Percentiles rank a stretch among this genome's conserved stretches.
These are phyloP conservation scores for Globisporangium cederbergense DNA, from an alignment of 352 stramenopile species.

Conservation along the genomic window DNA sequence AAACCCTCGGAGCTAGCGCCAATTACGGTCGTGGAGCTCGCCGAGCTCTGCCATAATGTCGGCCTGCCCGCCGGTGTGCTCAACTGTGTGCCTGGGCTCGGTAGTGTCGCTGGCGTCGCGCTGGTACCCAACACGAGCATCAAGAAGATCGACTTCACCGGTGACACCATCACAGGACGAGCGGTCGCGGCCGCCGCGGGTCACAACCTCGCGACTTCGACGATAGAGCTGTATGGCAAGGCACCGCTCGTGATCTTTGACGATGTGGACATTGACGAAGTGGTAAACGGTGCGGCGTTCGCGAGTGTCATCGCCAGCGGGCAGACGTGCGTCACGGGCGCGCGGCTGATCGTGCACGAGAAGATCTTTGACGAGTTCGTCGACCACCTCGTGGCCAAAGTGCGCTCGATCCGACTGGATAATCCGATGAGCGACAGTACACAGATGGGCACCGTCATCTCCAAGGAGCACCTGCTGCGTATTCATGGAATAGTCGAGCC, in stretches of 20 bases:
- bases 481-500: slow-evolving; percentile 76
- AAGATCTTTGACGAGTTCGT: slow-evolving; percentile 76
- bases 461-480: slow-evolving; percentile 44
- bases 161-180: slow-evolving; percentile 34
- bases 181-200: slow-evolving; percentile 34
- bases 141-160: slow-evolving; percentile 62
- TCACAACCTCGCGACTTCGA: slow-evolving; percentile 40
- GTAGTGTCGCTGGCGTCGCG: slow-evolving; percentile 30
- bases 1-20: slow-evolving; percentile 85
- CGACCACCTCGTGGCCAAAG: slow-evolving; percentile 45
- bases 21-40: slow-evolving; percentile 45
- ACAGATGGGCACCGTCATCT: slow-evolving; percentile 73
- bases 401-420: slow-evolving; percentile 50
- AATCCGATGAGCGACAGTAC: slow-evolving; percentile 44
- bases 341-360: slow-evolving; percentile 84
- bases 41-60: slow-evolving; percentile 32
- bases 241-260: slow-evolving; percentile 63
- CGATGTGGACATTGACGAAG: slow-evolving; percentile 56
- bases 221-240: slow-evolving; percentile 75
- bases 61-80: slow-evolving; percentile 44
- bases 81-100: slow-evolving; percentile 43
- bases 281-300: slow-evolving; percentile 62
- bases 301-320: slow-evolving; percentile 69
- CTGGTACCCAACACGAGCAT: slow-evolving; percentile 32
- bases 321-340: slow-evolving; percentile 79